These are phyloP conservation scores for Auricularia sp. DNA, from an alignment of 768 basidiomycete species.

Conservation along the genomic window DNA sequence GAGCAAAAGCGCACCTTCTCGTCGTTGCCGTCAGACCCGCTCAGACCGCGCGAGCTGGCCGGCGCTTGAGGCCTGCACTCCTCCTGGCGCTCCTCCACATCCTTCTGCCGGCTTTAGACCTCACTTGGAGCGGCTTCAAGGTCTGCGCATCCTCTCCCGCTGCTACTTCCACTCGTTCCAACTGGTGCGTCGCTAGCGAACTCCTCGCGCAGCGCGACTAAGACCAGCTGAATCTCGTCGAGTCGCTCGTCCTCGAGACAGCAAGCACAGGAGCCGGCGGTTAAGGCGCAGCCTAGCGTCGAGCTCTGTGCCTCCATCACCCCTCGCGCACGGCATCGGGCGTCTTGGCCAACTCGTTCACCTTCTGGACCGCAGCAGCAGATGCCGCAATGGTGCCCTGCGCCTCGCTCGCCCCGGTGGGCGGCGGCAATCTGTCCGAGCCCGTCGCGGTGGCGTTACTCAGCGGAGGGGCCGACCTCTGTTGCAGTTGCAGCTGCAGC, in stretches of 20 bases:
- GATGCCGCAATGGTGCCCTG: not conserved
- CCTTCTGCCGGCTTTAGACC: not conserved
- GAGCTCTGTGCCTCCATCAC: not conserved
- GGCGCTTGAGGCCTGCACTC: not conserved
- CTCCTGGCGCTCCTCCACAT: not conserved
- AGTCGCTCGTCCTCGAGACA: too few species aligned
- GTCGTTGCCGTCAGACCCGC: not conserved
- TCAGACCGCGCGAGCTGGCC: not conserved
- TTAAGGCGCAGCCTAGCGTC: too few species aligned
- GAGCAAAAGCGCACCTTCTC: not conserved
- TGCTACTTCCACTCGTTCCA: not conserved
- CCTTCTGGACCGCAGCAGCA: not conserved
- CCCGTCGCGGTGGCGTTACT: not conserved
- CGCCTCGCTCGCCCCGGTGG: not conserved
- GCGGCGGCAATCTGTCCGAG: not conserved
- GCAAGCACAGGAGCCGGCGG: too few species aligned
- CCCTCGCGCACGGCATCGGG: not conserved
- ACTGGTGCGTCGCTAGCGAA: not conserved
- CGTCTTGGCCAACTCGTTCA: not conserved
- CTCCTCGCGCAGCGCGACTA: too few species aligned
- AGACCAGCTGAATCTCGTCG: too few species aligned
- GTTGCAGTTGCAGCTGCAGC: not conserved
- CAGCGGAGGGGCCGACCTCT: not conserved
- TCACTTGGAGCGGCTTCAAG: not conserved
- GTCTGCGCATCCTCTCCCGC: not conserved